Evolutionary conservation across 441 rosid genomes (phyloP).

Genomic region (Adansonia madagascariensis): DNA sequence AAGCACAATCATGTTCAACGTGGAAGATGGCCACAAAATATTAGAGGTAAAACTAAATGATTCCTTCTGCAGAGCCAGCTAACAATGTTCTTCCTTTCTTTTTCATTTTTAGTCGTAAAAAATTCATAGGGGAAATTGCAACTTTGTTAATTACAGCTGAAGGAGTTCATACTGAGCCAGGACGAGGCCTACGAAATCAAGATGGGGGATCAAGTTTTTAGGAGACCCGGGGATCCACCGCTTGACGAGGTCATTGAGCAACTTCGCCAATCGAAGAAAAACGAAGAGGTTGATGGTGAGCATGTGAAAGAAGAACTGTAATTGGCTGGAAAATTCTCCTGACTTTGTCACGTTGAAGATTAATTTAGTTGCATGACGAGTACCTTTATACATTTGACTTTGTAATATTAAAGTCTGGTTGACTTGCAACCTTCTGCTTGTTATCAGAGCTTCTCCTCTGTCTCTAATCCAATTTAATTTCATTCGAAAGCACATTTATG

Average conservation of each 20-base stretch:
- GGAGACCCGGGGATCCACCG: conserved; percentile 83
- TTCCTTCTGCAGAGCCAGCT: neutral
- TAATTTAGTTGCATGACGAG: neutral
- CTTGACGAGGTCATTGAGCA: conserved; percentile 56
- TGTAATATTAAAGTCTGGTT: neutral
- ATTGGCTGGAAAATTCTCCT: conserved; percentile 8
- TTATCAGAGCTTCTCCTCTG: neutral
- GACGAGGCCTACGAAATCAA: conserved; percentile 87
- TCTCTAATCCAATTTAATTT: neutral
- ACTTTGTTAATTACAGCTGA: conserved; percentile 49
- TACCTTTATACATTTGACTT: neutral
- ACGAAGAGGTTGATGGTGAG: conserved; percentile 28
- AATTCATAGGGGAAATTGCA: neutral
- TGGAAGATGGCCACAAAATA: conserved; percentile 59
- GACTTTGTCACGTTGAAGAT: neutral
- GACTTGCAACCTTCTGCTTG: neutral
- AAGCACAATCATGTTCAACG: conserved; percentile 80
- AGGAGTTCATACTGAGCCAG: conserved; percentile 73
- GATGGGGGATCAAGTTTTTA: conserved; percentile 69
- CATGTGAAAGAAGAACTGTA: conserved; percentile 58
- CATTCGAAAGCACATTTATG: neutral
- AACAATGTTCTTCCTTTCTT: neutral
- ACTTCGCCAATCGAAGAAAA: conserved; percentile 40
- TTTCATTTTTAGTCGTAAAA: neutral
- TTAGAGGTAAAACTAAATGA: conserved; percentile 47